Base-by-base conservation (phyloP, 2,329 filamentous ascomycete species). In the Aspergillus cejpii region DNA sequence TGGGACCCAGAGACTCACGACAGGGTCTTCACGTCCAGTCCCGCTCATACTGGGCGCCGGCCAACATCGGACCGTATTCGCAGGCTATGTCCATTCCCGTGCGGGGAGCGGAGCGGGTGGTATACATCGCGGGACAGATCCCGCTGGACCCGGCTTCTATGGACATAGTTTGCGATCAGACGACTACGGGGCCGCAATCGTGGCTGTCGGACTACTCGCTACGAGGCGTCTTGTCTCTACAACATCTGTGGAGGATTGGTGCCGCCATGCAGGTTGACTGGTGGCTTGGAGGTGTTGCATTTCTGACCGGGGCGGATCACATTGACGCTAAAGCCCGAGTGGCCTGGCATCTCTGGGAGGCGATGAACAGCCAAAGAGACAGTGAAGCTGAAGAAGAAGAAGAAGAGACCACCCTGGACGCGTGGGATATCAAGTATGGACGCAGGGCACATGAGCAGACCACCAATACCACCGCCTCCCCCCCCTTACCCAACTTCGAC, bases 41-140 rank as follows among this genome's bases (percentile, higher is more conserved):
- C 3, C 76, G 87, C 29, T 94, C 88, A 8, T 97, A 97, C 73
- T 98, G 92, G 92, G 92, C 92, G 0, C 92, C 92, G 0, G 91
- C 92, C 15, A 97, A 97, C 60, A 97, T 98, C 43, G 92, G 92
- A 0, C 92, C 92, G 0, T 97, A 97, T 66, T 96, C 90, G 44
- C 92, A 98, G 69, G 88, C 89, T 3, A 81, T 92, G 8, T 58
- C 74, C 6, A 47, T 62, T 6, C 54, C 57, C 2, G 41, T 62
- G 21, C 50, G 58, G 15, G 59, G 61, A 8, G 42, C 51, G 26
- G 56, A 57, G 33, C 60, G 61, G 6, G 43, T 78, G 7, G 72
- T 91, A 12, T 82, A 81, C 43, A 75, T 96, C 27, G 90, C 92
- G 0, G 92, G 92, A 0, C 92, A 97, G 66, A 96, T 98, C 39